Percentiles rank a stretch among this genome's conserved stretches.
phyloP scores from a whole-genome alignment of 495 filamentous ascomycete genomes.

The Schizothecium vesticola region DNA sequence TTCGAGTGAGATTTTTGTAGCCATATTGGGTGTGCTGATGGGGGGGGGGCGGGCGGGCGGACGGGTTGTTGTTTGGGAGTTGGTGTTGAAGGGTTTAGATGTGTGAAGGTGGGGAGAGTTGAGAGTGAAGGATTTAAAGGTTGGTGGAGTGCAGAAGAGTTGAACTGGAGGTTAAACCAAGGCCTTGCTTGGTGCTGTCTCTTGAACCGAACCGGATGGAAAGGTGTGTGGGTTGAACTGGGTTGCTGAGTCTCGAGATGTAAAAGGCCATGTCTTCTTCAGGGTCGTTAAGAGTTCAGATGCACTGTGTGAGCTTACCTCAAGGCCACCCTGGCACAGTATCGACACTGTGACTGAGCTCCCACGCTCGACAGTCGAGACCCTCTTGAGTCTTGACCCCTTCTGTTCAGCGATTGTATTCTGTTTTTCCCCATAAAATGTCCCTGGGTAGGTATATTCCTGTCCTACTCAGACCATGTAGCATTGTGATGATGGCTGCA shows the following conservation, averaged over 20 bases:
- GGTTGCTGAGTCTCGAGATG: too few species aligned
- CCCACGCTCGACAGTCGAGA: too few species aligned
- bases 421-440: neutral
- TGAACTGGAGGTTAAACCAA: neutral
- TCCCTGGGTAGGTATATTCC: neutral
- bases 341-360: neutral
- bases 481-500: too few species aligned
- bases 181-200: too few species aligned
- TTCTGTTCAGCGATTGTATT: neutral
- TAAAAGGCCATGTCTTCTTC: too few species aligned
- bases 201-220: neutral
- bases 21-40: constrained; percentile 9
- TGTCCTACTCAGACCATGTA: too few species aligned
- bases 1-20: constrained; percentile 14
- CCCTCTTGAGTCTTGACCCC: neutral
- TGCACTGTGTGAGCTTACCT: neutral
- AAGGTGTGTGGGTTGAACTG: neutral
- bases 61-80: neutral
- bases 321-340: neutral
- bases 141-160: neutral
- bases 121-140: neutral
- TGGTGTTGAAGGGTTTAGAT: neutral
- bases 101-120: neutral
- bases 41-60: neutral
- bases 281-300: neutral